These are phyloP conservation scores for Paulinella micropora DNA, from an alignment of 78 protist genomes.

Conservation along the genomic window DNA sequence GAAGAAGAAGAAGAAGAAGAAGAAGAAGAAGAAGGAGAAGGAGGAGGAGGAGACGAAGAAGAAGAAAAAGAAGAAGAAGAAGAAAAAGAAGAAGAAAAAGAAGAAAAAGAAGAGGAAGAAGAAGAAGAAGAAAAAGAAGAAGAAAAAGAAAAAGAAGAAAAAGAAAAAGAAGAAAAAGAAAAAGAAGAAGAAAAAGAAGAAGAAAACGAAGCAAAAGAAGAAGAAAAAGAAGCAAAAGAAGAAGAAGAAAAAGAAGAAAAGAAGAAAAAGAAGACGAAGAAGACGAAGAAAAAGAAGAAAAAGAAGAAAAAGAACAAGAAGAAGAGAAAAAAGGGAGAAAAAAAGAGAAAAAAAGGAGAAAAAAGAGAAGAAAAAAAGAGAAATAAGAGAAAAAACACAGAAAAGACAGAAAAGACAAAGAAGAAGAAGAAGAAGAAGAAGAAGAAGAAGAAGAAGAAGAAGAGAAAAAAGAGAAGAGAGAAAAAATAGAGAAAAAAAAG, in stretches of 20 bases:
- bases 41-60: no score
- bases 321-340: neutral
- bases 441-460: neutral
- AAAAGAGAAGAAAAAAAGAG: neutral
- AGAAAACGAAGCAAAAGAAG: neutral
- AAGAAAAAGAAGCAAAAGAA: no score
- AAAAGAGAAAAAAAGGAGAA: neutral
- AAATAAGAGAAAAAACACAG: no score
- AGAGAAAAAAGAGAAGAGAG: neutral
- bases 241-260: neutral
- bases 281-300: no score
- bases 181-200: neutral
- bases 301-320: neutral
- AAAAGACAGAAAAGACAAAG: no score
- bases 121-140: neutral
- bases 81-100: neutral
- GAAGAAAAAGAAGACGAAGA: no score
- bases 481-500: no score
- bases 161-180: neutral
- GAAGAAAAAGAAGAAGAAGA: neutral
- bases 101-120: neutral
- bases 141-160: neutral
- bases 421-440: neutral
- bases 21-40: neutral
- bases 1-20: neutral